Percentiles rank a stretch among this genome's conserved stretches.
phyloP scores from a whole-genome alignment of 306 rosid genomes.

The Cercis canadensis region DNA sequence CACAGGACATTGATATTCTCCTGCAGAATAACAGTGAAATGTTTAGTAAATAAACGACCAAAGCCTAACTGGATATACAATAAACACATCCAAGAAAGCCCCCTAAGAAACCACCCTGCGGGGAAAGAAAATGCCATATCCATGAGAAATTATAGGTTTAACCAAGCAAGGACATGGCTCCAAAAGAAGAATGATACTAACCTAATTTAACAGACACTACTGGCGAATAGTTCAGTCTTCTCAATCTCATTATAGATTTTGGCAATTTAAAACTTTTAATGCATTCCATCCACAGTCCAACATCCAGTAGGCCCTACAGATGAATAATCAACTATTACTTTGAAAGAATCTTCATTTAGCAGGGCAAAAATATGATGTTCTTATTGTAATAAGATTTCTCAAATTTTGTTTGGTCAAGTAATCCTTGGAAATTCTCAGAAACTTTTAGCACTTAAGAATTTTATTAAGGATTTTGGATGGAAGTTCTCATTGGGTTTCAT shows the following conservation, averaged over 20 bases:
- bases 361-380: neutral
- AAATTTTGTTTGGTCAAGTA: neutral
- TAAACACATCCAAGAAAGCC: conserved; percentile 19
- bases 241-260: conserved; percentile 12
- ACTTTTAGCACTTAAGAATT: no score
- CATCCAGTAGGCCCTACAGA: conserved; percentile 7
- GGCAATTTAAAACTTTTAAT: conserved; percentile 22
- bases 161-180: neutral
- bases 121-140: conserved; percentile 6
- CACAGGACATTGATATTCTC: conserved; percentile 95
- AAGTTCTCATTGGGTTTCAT: no score
- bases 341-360: conserved; percentile 4
- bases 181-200: conserved; percentile 3
- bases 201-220: conserved; percentile 2
- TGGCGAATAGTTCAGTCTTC: neutral
- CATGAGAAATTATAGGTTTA: conserved; percentile 8
- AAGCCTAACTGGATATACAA: neutral
- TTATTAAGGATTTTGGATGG: no score
- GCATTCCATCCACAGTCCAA: neutral
- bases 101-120: conserved; percentile 9
- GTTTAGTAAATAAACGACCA: conserved; percentile 16
- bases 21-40: conserved; percentile 50
- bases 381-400: neutral
- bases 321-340: neutral
- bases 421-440: neutral